Evolutionary conservation across 192 early-diverging fungal species (phyloP).

Genomic region (Phycomyces blakesleeanus): DNA sequence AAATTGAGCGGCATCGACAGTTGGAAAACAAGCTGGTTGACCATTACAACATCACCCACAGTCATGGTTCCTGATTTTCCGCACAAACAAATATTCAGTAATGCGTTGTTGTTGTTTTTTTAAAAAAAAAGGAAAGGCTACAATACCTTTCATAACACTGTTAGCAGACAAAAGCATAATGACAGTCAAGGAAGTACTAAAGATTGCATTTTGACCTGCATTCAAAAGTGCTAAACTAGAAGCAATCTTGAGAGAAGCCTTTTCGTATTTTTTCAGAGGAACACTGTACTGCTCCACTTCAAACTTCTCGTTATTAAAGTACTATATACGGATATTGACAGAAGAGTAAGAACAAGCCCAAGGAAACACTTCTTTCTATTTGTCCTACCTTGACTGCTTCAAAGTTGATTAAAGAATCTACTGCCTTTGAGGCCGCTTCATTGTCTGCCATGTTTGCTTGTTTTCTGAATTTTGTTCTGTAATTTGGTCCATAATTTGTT

Average conservation of each 20-base stretch:
- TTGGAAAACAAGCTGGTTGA: conserved; percentile 98
- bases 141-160: conserved; percentile 59
- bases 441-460: conserved; percentile 97
- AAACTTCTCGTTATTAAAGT: conserved; percentile 91
- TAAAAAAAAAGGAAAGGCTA: no score
- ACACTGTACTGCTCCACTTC: conserved; percentile 88
- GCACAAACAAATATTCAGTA: background rate
- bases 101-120: no score
- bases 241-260: conserved; percentile 87
- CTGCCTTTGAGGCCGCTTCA: conserved; percentile 86
- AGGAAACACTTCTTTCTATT: background rate
- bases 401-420: conserved; percentile 96
- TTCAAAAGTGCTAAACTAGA: conserved; percentile 89
- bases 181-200: conserved; percentile 82
- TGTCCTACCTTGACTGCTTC: conserved; percentile 85
- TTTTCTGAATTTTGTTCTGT: conserved; percentile 70
- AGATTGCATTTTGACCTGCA: conserved; percentile 93
- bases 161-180: conserved; percentile 98
- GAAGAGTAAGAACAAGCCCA: background rate
- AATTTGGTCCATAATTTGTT: no score
- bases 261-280: conserved; percentile 87
- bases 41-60: conserved; percentile 97
- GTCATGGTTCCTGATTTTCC: conserved; percentile 64
- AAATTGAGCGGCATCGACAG: conserved; percentile 97
- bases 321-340: conserved; percentile 24